Base-by-base conservation (phyloP, 2,329 filamentous ascomycete species). In the Bipolaris sorokiniana region DNA sequence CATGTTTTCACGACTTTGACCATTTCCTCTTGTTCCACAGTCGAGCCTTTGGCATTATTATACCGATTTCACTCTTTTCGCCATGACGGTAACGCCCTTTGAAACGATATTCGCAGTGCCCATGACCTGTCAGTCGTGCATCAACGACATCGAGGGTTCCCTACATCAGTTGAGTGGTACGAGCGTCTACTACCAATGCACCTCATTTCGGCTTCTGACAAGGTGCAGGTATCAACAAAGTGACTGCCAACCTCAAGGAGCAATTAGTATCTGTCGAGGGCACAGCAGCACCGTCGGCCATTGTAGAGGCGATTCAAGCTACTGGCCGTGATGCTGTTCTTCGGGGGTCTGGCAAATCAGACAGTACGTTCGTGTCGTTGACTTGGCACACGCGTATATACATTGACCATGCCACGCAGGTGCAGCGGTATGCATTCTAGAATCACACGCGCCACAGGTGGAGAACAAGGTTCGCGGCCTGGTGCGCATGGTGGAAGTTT, bases 51-150 rank as follows among this genome's bases (percentile, higher is more conserved):
- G 26, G 18, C 33, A 34, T 22, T 46, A 33, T 28, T 42, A 20
- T 40, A 46, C n/a, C 31, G 16, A 45, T 11, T 54, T 31, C 26
- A 5, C 20, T 40, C 33, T 20, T 20, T 38, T 49, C 48, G 67
- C 47, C 13, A 76, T 75, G 73, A 69, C 69, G 13, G 67, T 75
- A 22, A 72, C 72, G 7, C 56, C 64, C 13, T 76, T 76, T 37
- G 73, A 98, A 90, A 96, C 94, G 59, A 89, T 94, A 64, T 98
- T 98, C 78, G 92, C 94, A 63, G 95, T 98, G 67, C 93, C 92
- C 53, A 88, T 98, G 82, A 92, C 88, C 79, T 98, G 95, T 81
- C 89, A 96, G 69, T 83, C 85, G 72, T 98, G 95, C 81, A 87
- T 97, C 76, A 89, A 93, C 77, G 88, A 92, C 70, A 88, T 99